A percentile compares a stretch with the other conserved stretches of the same genome.
Evolutionary conservation across 129 eudicot species (phyloP).

Genomic region (Pulicaria dysenterica): DNA sequence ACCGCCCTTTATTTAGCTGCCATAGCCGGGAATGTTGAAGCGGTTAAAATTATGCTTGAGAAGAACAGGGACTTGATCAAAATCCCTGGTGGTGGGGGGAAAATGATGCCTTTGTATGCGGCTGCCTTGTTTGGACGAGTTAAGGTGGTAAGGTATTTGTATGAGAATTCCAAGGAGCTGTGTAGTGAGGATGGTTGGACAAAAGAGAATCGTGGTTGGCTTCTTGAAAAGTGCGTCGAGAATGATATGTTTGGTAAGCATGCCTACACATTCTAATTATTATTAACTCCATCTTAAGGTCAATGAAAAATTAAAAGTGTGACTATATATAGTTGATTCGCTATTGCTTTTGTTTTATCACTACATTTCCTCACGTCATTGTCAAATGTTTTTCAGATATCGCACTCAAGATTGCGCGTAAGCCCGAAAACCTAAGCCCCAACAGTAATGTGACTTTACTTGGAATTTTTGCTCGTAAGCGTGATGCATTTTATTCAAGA

Average conservation of each 20-base stretch:
- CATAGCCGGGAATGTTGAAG: constrained; percentile 32
- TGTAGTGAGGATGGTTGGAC: neutral
- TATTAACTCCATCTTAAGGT: no score
- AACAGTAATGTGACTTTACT: constrained; percentile 24
- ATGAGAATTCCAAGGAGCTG: neutral
- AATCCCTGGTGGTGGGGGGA: constrained; percentile 12
- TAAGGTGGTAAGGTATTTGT: constrained; percentile 34
- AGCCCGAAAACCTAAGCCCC: constrained; percentile 7
- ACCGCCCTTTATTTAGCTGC: constrained; percentile 46
- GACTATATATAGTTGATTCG: neutral
- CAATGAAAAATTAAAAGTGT: no score
- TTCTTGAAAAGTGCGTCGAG: constrained; percentile 33
- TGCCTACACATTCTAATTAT: no score
- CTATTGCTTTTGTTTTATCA: neutral
- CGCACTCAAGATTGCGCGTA: constrained; percentile 31
- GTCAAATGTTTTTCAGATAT: constrained; percentile 27
- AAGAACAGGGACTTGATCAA: constrained; percentile 13
- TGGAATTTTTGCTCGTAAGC: constrained; percentile 39
- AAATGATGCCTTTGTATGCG: constrained; percentile 30
- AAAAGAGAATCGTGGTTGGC: constrained; percentile 9
- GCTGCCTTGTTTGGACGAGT: constrained; percentile 38
- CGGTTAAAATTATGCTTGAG: constrained; percentile 31
- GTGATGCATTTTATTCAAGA: constrained; percentile 25
- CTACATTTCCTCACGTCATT: neutral
- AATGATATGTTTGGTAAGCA: constrained; percentile 37